These are phyloP conservation scores for Phytopythium oedochilum DNA, from an alignment of 352 stramenopile species.

Conservation along the genomic window DNA sequence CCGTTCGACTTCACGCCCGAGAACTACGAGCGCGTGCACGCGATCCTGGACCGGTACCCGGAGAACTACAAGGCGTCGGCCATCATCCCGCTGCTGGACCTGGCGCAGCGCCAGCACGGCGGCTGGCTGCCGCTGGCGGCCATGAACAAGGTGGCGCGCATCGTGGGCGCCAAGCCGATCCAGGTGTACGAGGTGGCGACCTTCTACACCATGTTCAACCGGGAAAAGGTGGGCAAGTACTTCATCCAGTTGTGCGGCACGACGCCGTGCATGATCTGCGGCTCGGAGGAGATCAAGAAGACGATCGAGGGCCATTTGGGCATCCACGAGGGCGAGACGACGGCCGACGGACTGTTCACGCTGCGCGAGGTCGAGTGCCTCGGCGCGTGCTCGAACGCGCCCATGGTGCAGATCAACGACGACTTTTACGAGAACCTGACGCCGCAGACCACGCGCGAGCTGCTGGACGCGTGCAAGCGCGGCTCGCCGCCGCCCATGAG, in stretches of 20 bases:
- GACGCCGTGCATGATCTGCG: conserved; percentile 99
- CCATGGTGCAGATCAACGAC: conserved; percentile 99
- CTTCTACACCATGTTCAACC: conserved; percentile 99
- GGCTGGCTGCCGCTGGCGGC: conserved; percentile 97
- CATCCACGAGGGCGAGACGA: conserved; percentile 95
- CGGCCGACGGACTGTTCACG: conserved; percentile 84
- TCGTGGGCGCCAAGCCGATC: conserved; percentile 95
- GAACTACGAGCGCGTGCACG: conserved; percentile 95
- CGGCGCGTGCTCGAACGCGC: conserved; percentile 98
- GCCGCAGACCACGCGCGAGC: conserved; percentile 94
- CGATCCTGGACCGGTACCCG: conserved; percentile 97
- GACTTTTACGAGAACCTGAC: conserved; percentile 99
- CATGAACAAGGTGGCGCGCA: conserved; percentile 99
- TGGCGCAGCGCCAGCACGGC: conserved; percentile 95
- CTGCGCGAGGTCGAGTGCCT: conserved; percentile 99
- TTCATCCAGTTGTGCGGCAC: conserved; percentile 98
- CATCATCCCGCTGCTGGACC: conserved; percentile 98
- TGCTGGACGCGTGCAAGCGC: conserved; percentile 96
- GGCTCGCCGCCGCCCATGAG: conserved; percentile 92
- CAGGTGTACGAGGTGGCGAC: conserved; percentile 99
- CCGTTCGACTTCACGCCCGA: conserved; percentile 98
- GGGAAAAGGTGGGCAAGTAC: conserved; percentile 93
- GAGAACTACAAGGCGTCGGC: conserved; percentile 98
- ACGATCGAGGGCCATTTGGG: conserved; percentile 97
- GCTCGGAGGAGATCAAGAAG: conserved; percentile 98